Percentiles rank a stretch among this genome's conserved stretches.
Conservation (phyloP, 306 rosid genomes). For the Citrullus amarus region DNA sequence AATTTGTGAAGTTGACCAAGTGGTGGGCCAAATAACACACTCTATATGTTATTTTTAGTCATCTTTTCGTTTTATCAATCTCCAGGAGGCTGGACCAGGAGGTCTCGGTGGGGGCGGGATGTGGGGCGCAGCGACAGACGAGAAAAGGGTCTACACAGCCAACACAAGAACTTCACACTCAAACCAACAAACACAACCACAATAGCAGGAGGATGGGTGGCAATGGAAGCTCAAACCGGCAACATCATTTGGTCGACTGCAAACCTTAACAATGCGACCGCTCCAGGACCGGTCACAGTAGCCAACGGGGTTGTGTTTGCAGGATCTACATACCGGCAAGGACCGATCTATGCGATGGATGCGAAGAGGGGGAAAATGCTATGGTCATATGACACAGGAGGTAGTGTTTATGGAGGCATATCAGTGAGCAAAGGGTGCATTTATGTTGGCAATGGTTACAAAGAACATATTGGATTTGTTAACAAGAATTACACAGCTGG, state of each 20-base stretch:
- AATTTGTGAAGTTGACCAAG: no score
- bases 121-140: slow-evolving; percentile 62
- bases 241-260: slow-evolving; percentile 35
- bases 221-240: slow-evolving; percentile 35
- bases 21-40: no score
- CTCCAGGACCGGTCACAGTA: slow-evolving; percentile 31
- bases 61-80: not conserved
- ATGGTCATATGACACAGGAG: slow-evolving; percentile 34
- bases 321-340: slow-evolving; percentile 25
- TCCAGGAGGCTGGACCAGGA: slow-evolving; percentile 53
- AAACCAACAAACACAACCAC: slow-evolving; percentile 27
- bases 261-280: slow-evolving; percentile 14
- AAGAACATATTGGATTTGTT: slow-evolving; percentile 15
- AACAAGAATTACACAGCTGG: slow-evolving; percentile 25
- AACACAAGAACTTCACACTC: slow-evolving; percentile 31
- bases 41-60: no score
- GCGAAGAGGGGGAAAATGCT: slow-evolving; percentile 29
- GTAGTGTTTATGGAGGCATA: slow-evolving; percentile 40
- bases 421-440: slow-evolving; percentile 45
- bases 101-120: slow-evolving; percentile 34
- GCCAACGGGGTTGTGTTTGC: slow-evolving; percentile 48
- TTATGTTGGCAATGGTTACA: slow-evolving; percentile 48
- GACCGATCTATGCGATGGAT: slow-evolving; percentile 31
- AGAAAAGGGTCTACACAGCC: slow-evolving; percentile 35
- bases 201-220: slow-evolving; percentile 52